These are phyloP conservation scores for Mesotaenium endlicherianum DNA, from an alignment of 139 green algal genomes.

Conservation along the genomic window DNA sequence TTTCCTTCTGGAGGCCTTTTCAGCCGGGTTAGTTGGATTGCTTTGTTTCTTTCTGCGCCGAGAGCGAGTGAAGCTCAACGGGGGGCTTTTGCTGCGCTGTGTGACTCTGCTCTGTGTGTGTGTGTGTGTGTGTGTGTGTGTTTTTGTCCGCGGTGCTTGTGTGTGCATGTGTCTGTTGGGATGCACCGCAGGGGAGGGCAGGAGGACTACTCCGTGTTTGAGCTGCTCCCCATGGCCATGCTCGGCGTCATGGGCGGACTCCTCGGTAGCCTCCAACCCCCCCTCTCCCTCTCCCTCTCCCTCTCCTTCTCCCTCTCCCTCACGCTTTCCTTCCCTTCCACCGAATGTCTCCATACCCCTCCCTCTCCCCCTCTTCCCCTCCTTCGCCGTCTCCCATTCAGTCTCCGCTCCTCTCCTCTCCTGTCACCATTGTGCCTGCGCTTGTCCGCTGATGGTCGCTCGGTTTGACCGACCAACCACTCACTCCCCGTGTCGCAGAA, in stretches of 20 bases:
- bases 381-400: background rate
- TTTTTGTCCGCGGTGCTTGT: background rate
- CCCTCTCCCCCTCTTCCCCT: no score
- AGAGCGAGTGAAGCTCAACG: no score
- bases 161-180: constrained; percentile 29
- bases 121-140: constrained; percentile 19
- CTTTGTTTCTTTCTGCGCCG: no score
- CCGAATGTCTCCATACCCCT: no score
- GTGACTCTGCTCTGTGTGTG: no score
- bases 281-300: constrained; percentile 5
- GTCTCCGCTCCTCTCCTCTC: no score
- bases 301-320: constrained; percentile 13
- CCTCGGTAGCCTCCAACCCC: constrained; percentile 47
- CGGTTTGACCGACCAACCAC: background rate
- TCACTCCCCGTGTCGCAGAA: background rate
- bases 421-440: no score
- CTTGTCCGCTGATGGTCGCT: no score
- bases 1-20: no score
- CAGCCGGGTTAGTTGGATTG: no score
- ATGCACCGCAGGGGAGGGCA: constrained; percentile 53
- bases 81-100: no score
- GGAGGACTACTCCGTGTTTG: constrained; percentile 67
- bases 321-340: no score
- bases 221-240: constrained; percentile 76
- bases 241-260: constrained; percentile 76